Base-by-base conservation (phyloP, 2,329 filamentous ascomycete genomes). In the Hypoxylon sp. region DNA sequence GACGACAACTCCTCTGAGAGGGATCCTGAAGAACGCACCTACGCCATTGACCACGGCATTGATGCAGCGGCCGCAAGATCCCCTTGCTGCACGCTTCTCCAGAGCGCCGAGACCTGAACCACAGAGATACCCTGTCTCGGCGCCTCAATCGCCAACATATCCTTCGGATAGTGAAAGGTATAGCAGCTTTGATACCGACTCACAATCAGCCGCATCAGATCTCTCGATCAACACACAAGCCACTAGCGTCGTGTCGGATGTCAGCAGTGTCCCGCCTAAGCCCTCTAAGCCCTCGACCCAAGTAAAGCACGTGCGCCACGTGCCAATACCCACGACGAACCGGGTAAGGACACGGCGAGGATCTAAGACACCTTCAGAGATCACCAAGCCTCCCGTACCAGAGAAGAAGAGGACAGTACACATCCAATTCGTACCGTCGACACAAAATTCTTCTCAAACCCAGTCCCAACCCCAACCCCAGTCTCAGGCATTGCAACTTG, bases 181-280 rank as follows among this genome's bases (percentile, higher is more conserved):
- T 46, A 75, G 69, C 52, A 74, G 68, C 52, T 77, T 72, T 59
- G 76, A 80, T 31, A 80, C 79, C 10, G 80, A 81, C 62, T 78
- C 80, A 19, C 77, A 79, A 54, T 80, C 79, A 5, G 75, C 75
- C 9, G 77, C 76, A 0, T 81, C 80, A 0, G 79, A 80, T 24
- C 75, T 81, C 35, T 81, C 80, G 5, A 69, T 77, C 53, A 81
- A 77, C 68, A 82, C 80, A 3, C 74, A 81, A 53, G 80, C 80
- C 33, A 81, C 80, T 5, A 81, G 78, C 24, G 78, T 81, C 39
- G 73, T 75, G 63, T 81, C 80, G 6, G 77, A 76, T 59, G 76
- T 75, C 62, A 63, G 57, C 54, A 73, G 71, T 19, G 61, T 68
- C 2, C 60, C 72, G 35, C 70, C 63, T 37, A 74, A 74, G 35